Percentiles rank a stretch among this genome's conserved stretches.
These are phyloP conservation scores for Fonsecaea nubica DNA, from an alignment of 2,329 filamentous ascomycete species.

Conservation along the genomic window DNA sequence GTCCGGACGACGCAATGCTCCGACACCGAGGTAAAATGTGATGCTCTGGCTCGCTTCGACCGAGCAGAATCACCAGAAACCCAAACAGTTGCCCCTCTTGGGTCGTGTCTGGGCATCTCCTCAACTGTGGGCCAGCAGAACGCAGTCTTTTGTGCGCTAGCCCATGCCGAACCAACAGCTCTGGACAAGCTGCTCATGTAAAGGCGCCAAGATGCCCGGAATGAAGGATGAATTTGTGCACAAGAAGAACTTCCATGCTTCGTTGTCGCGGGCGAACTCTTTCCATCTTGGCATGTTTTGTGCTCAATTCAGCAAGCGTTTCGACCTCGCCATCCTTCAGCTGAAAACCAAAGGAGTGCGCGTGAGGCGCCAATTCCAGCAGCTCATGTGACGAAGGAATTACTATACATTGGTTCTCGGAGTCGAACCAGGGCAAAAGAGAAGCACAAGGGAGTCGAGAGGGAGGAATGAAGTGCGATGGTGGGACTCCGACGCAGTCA, in stretches of 20 bases:
- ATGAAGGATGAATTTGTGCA: not conserved
- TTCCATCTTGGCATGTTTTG: not conserved
- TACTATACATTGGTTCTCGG: not conserved
- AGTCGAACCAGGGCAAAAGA: not conserved
- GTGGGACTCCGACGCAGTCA: not conserved
- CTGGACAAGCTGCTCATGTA: not conserved
- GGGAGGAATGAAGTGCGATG: not conserved
- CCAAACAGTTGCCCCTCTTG: not conserved
- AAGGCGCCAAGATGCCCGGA: not conserved
- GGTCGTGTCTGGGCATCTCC: not conserved
- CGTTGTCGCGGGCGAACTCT: not conserved
- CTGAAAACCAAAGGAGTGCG: too few species aligned
- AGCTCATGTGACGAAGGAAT: not conserved
- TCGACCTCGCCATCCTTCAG: too few species aligned
- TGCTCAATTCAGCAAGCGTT: constrained; percentile 2
- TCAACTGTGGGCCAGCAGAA: not conserved
- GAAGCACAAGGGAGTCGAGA: not conserved
- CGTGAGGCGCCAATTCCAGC: not conserved
- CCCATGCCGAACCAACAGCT: not conserved
- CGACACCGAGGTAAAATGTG: not conserved
- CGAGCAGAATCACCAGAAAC: not conserved
- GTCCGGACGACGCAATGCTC: not conserved
- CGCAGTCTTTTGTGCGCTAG: not conserved
- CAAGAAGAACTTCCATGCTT: not conserved
- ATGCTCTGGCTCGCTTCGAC: not conserved